Evolutionary conservation across 495 filamentous ascomycete genomes (phyloP).

Genomic region (Delitschia confertaspora): DNA sequence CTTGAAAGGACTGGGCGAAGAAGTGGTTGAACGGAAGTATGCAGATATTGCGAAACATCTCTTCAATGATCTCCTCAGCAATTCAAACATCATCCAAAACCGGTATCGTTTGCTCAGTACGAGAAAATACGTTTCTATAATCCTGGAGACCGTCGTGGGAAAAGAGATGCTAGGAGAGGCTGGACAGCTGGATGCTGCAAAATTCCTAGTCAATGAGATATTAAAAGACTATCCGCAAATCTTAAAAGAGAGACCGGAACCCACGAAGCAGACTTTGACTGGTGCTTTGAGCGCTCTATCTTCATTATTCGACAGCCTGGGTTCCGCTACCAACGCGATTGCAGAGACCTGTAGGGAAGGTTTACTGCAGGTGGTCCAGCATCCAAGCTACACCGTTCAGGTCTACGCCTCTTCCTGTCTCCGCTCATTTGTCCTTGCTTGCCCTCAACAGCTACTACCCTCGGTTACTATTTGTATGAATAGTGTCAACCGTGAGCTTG

Average conservation of each 20-base stretch:
- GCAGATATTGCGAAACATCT: conserved; percentile 70
- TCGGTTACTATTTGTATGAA: conserved; percentile 96
- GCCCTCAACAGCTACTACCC: conserved; percentile 81
- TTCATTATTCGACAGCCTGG: conserved; percentile 68
- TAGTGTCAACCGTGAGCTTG: conserved; percentile 78
- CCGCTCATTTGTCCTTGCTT: conserved; percentile 78
- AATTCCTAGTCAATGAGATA: conserved; percentile 72
- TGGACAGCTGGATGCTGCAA: conserved; percentile 73
- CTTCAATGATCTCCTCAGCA: conserved; percentile 67
- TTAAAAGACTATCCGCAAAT: conserved; percentile 93
- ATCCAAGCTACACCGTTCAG: conserved; percentile 94
- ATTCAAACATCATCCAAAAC: conserved; percentile 67
- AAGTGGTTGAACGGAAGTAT: conserved; percentile 70
- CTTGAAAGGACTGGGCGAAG: conserved; percentile 62
- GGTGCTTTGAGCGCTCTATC: conserved; percentile 71
- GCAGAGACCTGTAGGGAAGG: conserved; percentile 79
- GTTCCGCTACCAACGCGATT: conserved; percentile 66
- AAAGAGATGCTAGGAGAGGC: conserved; percentile 76
- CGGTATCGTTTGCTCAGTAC: conserved; percentile 82
- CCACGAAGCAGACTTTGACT: conserved; percentile 75
- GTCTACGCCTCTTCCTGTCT: conserved; percentile 77
- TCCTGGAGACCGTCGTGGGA: conserved; percentile 78
- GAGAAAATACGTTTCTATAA: conserved; percentile 71
- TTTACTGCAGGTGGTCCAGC: conserved; percentile 81
- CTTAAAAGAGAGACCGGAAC: conserved; percentile 83